Percentiles rank a stretch among this genome's conserved stretches.
Conservation (phyloP, 345 rosid species). For the Carallia brachiata region DNA sequence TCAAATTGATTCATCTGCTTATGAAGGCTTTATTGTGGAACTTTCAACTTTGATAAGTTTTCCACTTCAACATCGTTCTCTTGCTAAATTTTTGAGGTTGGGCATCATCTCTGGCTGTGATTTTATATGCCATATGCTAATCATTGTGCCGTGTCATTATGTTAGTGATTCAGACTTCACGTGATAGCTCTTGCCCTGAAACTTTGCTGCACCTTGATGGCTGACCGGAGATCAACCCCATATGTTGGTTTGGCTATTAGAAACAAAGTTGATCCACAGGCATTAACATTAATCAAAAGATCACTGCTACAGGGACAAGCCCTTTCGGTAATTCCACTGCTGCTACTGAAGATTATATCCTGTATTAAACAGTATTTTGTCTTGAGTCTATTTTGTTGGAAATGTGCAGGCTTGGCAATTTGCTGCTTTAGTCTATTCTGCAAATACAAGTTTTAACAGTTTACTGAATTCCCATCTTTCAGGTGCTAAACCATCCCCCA, state of each 20-base stretch:
- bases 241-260: constrained; percentile 80
- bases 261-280: constrained; percentile 95
- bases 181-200: constrained; percentile 99
- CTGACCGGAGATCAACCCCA: constrained; percentile 76
- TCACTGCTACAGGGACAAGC: constrained; percentile 98
- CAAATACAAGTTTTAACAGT: constrained; percentile 88
- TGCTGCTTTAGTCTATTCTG: constrained; percentile 78
- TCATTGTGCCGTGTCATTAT: constrained; percentile 23
- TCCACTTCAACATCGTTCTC: neutral
- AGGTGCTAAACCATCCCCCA: constrained; percentile 92
- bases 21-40: constrained; percentile 85
- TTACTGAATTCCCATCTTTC: constrained; percentile 84
- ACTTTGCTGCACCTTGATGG: constrained; percentile 97
- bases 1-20: constrained; percentile 78
- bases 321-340: constrained; percentile 60
- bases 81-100: neutral
- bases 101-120: neutral
- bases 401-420: constrained; percentile 81
- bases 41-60: constrained; percentile 83
- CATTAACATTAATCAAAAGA: constrained; percentile 80
- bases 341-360: constrained; percentile 11
- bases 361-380: constrained; percentile 8
- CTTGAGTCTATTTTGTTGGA: constrained; percentile 28
- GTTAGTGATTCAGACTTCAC: constrained; percentile 94
- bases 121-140: constrained; percentile 9